Percentiles rank a stretch among this genome's conserved stretches.
Evolutionary conservation across 306 rosid species (phyloP).

Genomic region (Senna tora): DNA sequence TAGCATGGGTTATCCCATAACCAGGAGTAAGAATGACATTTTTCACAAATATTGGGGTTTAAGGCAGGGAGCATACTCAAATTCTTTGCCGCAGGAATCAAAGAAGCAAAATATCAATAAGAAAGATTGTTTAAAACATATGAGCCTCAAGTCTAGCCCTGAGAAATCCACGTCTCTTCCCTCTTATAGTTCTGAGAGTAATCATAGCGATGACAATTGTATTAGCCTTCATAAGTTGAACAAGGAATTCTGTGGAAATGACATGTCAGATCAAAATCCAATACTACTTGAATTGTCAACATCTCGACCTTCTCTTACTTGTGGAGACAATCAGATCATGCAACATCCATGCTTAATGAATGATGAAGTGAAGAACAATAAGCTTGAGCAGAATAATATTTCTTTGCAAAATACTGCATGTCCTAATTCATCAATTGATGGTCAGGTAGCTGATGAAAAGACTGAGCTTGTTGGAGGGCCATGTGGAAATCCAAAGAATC

Average conservation of each 20-base stretch:
- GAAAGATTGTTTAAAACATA: slow-evolving; percentile 41
- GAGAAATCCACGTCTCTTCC: slow-evolving; percentile 47
- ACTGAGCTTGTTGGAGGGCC: slow-evolving; percentile 21
- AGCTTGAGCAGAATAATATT: slow-evolving; percentile 26
- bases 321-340: slow-evolving; percentile 22
- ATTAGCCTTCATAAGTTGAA: slow-evolving; percentile 33
- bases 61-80: slow-evolving; percentile 40
- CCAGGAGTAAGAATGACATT: slow-evolving; percentile 50
- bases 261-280: slow-evolving; percentile 31
- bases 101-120: slow-evolving; percentile 34
- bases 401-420: slow-evolving; percentile 1
- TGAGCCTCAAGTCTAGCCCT: slow-evolving; percentile 35
- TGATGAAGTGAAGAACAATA: slow-evolving; percentile 35
- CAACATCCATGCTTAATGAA: slow-evolving; percentile 38
- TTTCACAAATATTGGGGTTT: slow-evolving; percentile 58
- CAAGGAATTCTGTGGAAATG: slow-evolving; percentile 22
- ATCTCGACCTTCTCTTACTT: slow-evolving; percentile 24
- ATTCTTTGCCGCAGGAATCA: slow-evolving; percentile 38
- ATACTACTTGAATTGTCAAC: slow-evolving; percentile 28
- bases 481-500: slow-evolving; percentile 32
- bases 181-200: slow-evolving; percentile 28
- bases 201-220: slow-evolving; percentile 32
- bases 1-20: slow-evolving; percentile 37
- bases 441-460: slow-evolving; percentile 36
- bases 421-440: slow-evolving; percentile 34